phyloP scores from a whole-genome alignment of 2,329 filamentous ascomycete species.

The Chrysoporthe cubensis region DNA sequence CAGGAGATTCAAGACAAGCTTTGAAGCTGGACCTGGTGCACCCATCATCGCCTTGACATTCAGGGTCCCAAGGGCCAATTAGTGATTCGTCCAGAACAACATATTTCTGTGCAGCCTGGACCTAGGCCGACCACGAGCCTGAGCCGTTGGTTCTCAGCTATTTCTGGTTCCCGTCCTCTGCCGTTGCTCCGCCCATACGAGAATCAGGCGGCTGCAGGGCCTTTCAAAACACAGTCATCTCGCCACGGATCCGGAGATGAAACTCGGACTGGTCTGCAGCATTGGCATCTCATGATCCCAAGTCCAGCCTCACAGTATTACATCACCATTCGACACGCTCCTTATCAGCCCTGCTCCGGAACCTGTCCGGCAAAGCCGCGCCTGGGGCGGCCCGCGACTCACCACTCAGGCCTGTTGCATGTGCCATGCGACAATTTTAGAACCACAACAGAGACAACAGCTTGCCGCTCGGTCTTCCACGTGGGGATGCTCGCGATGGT shows the following conservation, averaged over 20 bases:
- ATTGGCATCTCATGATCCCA: constrained; percentile 10
- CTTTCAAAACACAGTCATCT: constrained; percentile 13
- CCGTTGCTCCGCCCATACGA: constrained; percentile 13
- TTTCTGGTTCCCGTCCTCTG: neutral
- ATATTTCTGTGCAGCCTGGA: too few relatives aligned
- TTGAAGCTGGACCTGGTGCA: too few relatives aligned
- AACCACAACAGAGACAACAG: neutral
- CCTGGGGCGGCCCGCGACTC: constrained; percentile 1
- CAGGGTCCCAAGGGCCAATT: too few relatives aligned
- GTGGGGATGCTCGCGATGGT: neutral
- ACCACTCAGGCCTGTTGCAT: neutral
- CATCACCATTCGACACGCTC: constrained; percentile 1
- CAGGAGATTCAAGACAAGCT: too few relatives aligned
- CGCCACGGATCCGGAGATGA: constrained; percentile 9
- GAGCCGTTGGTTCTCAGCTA: neutral
- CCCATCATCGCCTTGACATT: too few relatives aligned
- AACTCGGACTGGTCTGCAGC: neutral
- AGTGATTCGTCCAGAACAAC: too few relatives aligned
- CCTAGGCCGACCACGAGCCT: too few relatives aligned
- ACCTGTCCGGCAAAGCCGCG: constrained; percentile 12
- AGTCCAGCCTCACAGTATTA: neutral
- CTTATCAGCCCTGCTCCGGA: neutral
- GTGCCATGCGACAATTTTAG: neutral
- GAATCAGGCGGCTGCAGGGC: constrained; percentile 14
- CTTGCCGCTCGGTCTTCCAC: neutral